A percentile compares a stretch with the other conserved stretches of the same genome.
These are phyloP conservation scores for Inonotus obliquus DNA, from an alignment of 1,284 basidiomycete genomes.

Conservation along the genomic window DNA sequence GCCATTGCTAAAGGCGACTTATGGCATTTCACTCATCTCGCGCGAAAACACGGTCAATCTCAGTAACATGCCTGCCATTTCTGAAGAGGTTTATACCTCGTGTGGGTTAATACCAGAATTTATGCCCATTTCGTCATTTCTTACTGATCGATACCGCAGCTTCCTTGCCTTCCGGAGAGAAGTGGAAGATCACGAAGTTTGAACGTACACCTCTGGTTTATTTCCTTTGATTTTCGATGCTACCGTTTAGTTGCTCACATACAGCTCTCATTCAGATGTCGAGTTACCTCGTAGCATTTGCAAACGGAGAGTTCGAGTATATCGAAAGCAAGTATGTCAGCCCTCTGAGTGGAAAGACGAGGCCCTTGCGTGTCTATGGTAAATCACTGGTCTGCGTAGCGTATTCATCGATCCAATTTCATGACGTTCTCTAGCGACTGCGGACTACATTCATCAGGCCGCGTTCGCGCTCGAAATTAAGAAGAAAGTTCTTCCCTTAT, in stretches of 20 bases:
- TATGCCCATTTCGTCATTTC: background rate
- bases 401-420: background rate
- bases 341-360: slow-evolving; percentile 75
- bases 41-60: slow-evolving; percentile 71
- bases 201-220: slow-evolving; percentile 60
- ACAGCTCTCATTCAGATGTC: slow-evolving; percentile 51
- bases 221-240: background rate
- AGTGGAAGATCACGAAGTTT: slow-evolving; percentile 83
- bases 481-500: slow-evolving; percentile 82
- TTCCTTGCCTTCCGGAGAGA: slow-evolving; percentile 28
- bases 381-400: slow-evolving; percentile 21
- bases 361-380: slow-evolving; percentile 86
- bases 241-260: background rate
- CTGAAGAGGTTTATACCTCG: slow-evolving; percentile 42
- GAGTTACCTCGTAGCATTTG: slow-evolving; percentile 89
- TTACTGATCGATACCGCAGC: background rate
- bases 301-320: slow-evolving; percentile 79
- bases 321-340: slow-evolving; percentile 77
- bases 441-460: slow-evolving; percentile 80
- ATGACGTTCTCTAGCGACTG: slow-evolving; percentile 64
- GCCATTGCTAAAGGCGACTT: slow-evolving; percentile 88
- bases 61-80: slow-evolving; percentile 81
- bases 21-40: slow-evolving; percentile 80
- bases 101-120: slow-evolving; percentile 3
- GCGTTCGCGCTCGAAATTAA: slow-evolving; percentile 89